phyloP scores from a whole-genome alignment of 257 asterid species.

The Primulina huaijiensis region DNA sequence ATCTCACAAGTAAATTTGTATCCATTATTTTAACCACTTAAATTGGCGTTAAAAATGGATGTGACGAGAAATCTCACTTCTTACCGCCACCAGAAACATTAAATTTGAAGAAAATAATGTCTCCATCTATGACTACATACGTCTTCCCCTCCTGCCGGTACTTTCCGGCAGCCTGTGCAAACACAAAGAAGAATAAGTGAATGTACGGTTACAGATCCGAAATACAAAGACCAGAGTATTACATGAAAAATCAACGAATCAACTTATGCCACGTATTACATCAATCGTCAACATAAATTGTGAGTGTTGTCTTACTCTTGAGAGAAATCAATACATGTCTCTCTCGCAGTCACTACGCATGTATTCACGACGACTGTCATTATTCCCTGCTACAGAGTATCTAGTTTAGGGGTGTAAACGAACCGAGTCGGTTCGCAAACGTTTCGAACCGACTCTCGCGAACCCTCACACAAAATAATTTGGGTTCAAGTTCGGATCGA shows the following conservation, averaged over 20 bases:
- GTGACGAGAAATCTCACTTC: conserved; percentile 51
- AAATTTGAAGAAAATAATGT: conserved; percentile 91
- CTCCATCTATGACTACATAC: conserved; percentile 91
- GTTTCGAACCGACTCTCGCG: no score
- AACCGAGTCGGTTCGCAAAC: no score
- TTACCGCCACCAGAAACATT: conserved; percentile 93
- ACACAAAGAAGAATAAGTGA: conserved; percentile 3
- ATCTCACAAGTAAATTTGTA: background rate
- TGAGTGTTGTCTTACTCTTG: background rate
- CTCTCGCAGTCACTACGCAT: background rate
- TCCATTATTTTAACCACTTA: background rate
- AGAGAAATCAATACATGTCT: background rate
- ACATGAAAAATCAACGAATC: background rate
- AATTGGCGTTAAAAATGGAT: conserved; percentile 24
- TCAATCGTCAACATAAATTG: background rate
- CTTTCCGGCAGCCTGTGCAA: conserved; percentile 81
- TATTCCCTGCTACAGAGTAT: no score
- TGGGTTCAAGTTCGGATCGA: no score
- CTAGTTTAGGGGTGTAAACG: no score
- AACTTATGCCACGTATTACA: background rate
- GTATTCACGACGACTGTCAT: background rate
- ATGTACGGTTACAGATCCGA: background rate
- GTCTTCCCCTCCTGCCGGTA: conserved; percentile 97
- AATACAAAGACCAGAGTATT: background rate
- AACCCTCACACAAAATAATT: no score